These are phyloP conservation scores for Sarocladium kiliense DNA, from an alignment of 2,329 filamentous ascomycete genomes.

Conservation along the genomic window DNA sequence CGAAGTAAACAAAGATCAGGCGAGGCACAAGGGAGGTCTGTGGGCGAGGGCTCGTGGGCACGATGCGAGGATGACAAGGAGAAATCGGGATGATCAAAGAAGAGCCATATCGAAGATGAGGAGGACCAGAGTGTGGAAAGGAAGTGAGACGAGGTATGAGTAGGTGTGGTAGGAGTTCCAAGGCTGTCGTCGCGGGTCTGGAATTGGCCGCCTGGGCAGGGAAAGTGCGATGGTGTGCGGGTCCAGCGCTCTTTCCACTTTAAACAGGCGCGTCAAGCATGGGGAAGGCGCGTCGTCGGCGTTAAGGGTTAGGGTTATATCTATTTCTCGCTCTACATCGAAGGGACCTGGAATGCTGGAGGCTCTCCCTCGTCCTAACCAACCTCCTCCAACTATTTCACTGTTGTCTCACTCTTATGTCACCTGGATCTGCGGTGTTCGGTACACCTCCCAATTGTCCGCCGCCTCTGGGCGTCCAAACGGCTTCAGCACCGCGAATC, in stretches of 20 bases:
- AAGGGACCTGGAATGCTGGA: not conserved
- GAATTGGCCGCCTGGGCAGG: not conserved
- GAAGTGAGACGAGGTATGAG: not conserved
- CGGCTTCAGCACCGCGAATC: slow-evolving; percentile 21
- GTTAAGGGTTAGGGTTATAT: not conserved
- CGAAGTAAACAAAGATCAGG: not conserved
- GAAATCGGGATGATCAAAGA: not conserved
- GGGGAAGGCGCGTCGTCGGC: not conserved
- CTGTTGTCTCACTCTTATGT: not conserved
- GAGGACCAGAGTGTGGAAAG: not conserved
- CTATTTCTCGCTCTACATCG: not conserved
- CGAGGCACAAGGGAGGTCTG: not conserved
- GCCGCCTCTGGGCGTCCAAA: slow-evolving; percentile 15
- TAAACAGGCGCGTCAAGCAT: not conserved
- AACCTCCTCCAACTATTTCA: not conserved
- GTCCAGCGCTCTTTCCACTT: not conserved
- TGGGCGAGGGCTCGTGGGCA: not conserved
- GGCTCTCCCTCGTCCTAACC: not conserved
- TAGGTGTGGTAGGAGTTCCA: not conserved
- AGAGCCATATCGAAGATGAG: not conserved
- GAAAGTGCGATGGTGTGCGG: not conserved
- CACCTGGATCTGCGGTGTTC: slow-evolving; percentile 10
- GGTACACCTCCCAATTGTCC: slow-evolving; percentile 14
- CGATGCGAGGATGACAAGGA: not conserved
- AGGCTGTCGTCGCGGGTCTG: not conserved